Conservation (phyloP, 139 green algal genomes). For the Desmodesmus armatus region DNA sequence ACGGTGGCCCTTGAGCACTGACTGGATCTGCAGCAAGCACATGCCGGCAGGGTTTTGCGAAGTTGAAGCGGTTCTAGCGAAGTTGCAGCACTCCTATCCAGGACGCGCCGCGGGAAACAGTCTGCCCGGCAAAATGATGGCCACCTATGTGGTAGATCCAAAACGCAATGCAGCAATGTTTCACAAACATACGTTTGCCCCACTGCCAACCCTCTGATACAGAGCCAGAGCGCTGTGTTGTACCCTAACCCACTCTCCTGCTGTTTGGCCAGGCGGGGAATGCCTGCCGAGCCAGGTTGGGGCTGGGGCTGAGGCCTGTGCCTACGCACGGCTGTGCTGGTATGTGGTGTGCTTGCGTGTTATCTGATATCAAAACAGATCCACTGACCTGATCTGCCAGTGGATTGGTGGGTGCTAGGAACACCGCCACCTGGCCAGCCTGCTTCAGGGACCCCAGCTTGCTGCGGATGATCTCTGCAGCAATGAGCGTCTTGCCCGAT, state of each 20-base stretch:
- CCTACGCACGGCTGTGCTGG: background rate
- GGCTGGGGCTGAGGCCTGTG: background rate
- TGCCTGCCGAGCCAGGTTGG: background rate
- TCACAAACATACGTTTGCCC: too few relatives aligned
- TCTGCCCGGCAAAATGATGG: too few relatives aligned
- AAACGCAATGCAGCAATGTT: too few relatives aligned
- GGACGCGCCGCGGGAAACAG: background rate
- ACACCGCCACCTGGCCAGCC: conserved; percentile 6
- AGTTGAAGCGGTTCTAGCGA: background rate
- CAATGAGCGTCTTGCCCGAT: conserved; percentile 43
- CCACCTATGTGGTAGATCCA: too few relatives aligned
- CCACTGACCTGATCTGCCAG: conserved; percentile 25
- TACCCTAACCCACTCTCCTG: background rate
- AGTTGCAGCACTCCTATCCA: background rate
- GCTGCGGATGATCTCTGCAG: conserved; percentile 4
- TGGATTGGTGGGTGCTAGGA: conserved; percentile 40
- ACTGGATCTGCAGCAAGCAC: conserved; percentile 24
- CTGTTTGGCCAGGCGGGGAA: background rate
- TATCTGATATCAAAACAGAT: background rate
- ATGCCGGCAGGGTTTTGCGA: background rate
- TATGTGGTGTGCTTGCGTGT: background rate
- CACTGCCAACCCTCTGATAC: too few relatives aligned
- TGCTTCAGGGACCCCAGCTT: background rate
- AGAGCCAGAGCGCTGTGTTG: too few relatives aligned
- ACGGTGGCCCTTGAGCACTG: background rate